Percentiles rank a stretch among this genome's conserved stretches.
phyloP scores from a whole-genome alignment of 129 eudicot genomes.

The Sambucus nigra region DNA sequence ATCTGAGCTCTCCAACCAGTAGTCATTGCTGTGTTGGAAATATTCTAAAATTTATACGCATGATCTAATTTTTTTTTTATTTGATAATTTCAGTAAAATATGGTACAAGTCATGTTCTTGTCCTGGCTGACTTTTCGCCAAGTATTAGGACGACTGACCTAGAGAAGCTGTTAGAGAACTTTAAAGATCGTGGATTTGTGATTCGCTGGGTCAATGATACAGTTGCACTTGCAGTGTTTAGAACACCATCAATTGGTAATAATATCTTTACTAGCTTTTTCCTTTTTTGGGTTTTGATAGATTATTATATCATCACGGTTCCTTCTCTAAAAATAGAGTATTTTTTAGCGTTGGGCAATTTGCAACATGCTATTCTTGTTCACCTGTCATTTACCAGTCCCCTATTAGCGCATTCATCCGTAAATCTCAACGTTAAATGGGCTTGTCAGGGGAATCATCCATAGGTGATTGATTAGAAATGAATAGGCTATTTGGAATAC shows the following conservation, averaged over 20 bases:
- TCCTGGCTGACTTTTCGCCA: conserved; percentile 65
- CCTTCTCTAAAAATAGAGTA: neutral
- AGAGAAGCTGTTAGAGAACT: conserved; percentile 60
- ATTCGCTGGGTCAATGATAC: conserved; percentile 94
- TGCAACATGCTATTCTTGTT: too few relatives aligned
- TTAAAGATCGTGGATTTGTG: conserved; percentile 53
- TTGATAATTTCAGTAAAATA: conserved; percentile 41
- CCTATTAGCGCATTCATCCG: too few relatives aligned
- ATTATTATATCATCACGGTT: neutral
- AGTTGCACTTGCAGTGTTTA: conserved; percentile 88
- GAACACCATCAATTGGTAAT: conserved; percentile 73
- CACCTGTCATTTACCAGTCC: too few relatives aligned
- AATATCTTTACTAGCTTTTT: conserved; percentile 1
- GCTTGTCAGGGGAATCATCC: too few relatives aligned
- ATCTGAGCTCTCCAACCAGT: neutral
- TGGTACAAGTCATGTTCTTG: conserved; percentile 90
- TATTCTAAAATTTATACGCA: conserved; percentile 1
- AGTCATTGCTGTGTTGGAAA: neutral
- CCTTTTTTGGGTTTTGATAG: neutral
- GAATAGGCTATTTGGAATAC: too few relatives aligned
- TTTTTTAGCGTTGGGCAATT: neutral
- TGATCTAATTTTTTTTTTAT: neutral
- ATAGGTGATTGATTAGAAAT: too few relatives aligned
- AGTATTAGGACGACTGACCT: conserved; percentile 74
- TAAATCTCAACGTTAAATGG: too few relatives aligned